phyloP scores from a whole-genome alignment of 768 basidiomycete species.

The Exidia glandulosa region DNA sequence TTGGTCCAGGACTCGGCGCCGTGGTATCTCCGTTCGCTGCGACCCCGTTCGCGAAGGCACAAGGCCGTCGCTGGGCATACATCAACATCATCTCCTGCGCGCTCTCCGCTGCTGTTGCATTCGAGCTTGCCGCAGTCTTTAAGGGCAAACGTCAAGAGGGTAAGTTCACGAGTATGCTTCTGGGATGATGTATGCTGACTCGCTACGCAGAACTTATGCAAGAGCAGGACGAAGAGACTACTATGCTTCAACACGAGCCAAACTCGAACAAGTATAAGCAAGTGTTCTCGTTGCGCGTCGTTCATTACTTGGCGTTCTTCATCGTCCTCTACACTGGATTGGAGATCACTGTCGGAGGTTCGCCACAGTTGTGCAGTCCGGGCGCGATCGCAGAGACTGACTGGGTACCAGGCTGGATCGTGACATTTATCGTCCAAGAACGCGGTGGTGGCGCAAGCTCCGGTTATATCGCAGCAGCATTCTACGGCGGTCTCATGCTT shows the following conservation, averaged over 20 bases:
- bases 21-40: not conserved
- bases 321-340: not conserved
- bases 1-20: not conserved
- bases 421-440: constrained; percentile 36
- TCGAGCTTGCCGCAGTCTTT: not conserved
- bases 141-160: not conserved
- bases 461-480: constrained; percentile 41
- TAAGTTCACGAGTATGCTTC: not conserved
- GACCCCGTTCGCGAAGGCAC: not conserved
- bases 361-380: not conserved
- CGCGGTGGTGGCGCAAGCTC: constrained; percentile 35
- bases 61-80: not conserved
- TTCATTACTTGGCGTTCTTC: not conserved
- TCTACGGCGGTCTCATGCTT: constrained; percentile 25
- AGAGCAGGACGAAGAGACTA: not conserved
- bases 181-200: not conserved
- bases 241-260: not conserved
- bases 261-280: not conserved
- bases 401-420: constrained; percentile 37
- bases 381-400: not conserved
- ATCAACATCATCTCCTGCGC: not conserved
- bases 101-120: not conserved
- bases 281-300: not conserved
- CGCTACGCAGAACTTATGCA: not conserved
- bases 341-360: constrained; percentile 10